Base-by-base conservation (phyloP, 306 rosid genomes). In the Nissolia schottii region DNA sequence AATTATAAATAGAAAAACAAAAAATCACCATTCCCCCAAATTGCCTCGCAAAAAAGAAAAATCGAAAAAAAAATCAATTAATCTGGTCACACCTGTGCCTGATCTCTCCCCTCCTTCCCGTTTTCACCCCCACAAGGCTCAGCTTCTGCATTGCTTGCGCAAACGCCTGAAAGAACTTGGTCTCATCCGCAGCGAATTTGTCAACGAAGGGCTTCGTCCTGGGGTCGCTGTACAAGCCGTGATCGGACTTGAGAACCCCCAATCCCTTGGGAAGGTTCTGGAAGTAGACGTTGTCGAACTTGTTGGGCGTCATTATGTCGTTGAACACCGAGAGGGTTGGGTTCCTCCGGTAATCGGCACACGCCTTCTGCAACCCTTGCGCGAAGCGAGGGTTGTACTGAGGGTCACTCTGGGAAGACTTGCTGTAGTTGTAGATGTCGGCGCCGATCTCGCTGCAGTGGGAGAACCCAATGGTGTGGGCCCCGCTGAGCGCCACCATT, bases 381-480 rank as follows among this genome's bases (percentile, higher is more conserved):
- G 83, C 87, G 34, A 79, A 93, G 35, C 96, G 74, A 28, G 93
- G 88, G 75, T 88, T 90, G 67, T 88, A 90, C 3, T 74, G 49
- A 18, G 89, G 51, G 22, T 45, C 51, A 9, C 5, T n/a, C 7
- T n/a, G 2, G 0, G 61, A 37, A 1, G 82, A 8, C 4, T 54
- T 48, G 76, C 85, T 82, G 84, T 45, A 72, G 56, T 84, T 86
- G 77, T 79, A 87, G 64, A 87, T 75, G 16, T 78, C 85, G 1
- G 69, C 1, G 48, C 61, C 66, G 40, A 93, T 77, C 41, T 93
- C 90, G 1, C 45, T 76, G 38, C 97, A 93, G 22, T 93, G 96
- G 1, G 98, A 73, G 77, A 92, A 87, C 2, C 98, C 98, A 0
- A 92, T 81, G 13, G 98, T 92, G 86, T 93, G 98, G 3, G 98